Evolutionary conservation across 306 rosid species (phyloP), one percentile per base, ranked within the genome.

Genomic region (Crotalaria pallida): DNA sequence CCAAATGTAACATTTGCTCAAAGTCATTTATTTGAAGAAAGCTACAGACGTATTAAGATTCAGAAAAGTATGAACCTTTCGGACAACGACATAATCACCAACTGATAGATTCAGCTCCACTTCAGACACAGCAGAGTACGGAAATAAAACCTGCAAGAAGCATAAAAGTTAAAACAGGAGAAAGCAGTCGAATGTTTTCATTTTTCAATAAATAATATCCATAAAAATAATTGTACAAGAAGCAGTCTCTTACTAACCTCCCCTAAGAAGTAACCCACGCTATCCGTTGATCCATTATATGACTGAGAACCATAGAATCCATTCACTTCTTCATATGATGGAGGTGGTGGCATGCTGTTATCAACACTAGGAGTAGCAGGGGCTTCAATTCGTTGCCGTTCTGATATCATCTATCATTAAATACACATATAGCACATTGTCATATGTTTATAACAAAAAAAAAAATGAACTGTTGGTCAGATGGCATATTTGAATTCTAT

Each of bases 381-480:
- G 50, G 97, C 98, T 80, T 90, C 98, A 68, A 94, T 94, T 49
- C 96, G 80, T 71, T 90, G 97, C 34, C 92, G 83, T 78, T 90
- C 98, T 10, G 94, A 84, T 69, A 85, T 65, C 98, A 94, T 94
- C 98, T 94, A 74, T 72, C 43, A 76, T 65, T 23, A 69, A 26
- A 76, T 60, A 68, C 36, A 76, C 24, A 75, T 15, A 65, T 61
- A 38, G 36, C 36, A 31, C 36, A 31, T 31, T 4, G 1, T 31
- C 36, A 31, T 31, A 31, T 31, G 36, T 31, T 66, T 51, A 74
- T 59, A 51, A 24, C 65, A 50, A 76, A 47, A 71, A 58, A 71
- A 58, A 76, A 43, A 69, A 40, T 26, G 45, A 63, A 17, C 51
- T 6, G 58, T 47, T 53, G 43, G 27, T 51, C 57, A 36, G 11